Evolutionary conservation across 2,329 filamentous ascomycete genomes (phyloP), one percentile per base, ranked within the genome.

Genomic region (Cytospora piceae): DNA sequence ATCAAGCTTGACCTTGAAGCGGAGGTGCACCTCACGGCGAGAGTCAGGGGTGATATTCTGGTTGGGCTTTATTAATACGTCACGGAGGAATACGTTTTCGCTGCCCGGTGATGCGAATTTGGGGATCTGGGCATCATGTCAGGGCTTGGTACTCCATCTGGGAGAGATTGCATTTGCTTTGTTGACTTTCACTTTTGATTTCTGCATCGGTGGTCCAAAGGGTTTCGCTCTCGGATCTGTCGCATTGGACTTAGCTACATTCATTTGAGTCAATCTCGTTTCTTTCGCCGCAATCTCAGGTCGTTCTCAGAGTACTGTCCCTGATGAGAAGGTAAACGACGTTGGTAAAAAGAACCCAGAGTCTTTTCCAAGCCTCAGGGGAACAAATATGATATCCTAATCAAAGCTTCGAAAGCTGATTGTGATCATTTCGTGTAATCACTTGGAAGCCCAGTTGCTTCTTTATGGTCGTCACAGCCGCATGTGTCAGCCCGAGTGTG

Each of bases 1-100:
- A 87, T 88, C 77, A 87, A 88, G 79, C 78, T 88, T 42, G 86
- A 88, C 72, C 76, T 88, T 24, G 85, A 88, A 73, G 85, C 85
- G 17, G 85, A 88, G 73, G 83, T 88, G 53, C 85, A 88, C 73
- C 75, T 88, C 69, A 88, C 85, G 22, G 85, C 86, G 58, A 76
- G 85, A 60, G 79, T 88, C 67, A 79, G 84, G 56, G 85, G 86
- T 80, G 86, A 88, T 73, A 87, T 88, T 71, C 81, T 82, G 24
- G 81, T 88, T 68, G 85, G 84, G 55, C 74, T 87, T 71, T 87
- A 86, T 74, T 87, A 59, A 58, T 4, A 49, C 52, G 6, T 65
- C 65, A 4, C 34, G 54, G 29, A 52, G 54, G 24, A 32, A 53
- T 17, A 53, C 27, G 27, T 61, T 62, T 49, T 11, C 51, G 20